Base-by-base conservation (phyloP, 2,329 filamentous ascomycete species). In the Ophiognomonia clavigignenti-juglandacearum region DNA sequence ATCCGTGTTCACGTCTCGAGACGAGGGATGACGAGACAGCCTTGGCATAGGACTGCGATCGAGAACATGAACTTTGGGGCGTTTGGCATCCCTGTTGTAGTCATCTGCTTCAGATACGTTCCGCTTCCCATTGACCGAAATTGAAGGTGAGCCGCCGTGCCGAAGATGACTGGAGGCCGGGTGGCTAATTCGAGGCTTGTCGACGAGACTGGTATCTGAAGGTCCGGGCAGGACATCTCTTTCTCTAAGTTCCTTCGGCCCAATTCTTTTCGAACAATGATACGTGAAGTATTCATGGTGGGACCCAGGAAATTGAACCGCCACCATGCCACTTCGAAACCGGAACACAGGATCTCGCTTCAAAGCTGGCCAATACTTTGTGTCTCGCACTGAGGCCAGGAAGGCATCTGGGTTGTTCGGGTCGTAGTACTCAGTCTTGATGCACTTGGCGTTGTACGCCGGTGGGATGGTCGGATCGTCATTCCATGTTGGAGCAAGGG, bases 391-490 rank as follows among this genome's bases (percentile, higher is more conserved):
- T 22, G 67, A 66, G 23, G 62, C 58, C n/a, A 53, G 57, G 53
- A 72, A 76, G 13, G 71, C 67, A 24, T 67, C 63, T 16, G 64
- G 49, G 48, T 74, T 71, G 16, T 70, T 64, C 27, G 66, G 63
- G 19, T 62, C 66, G 44, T 70, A 68, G 53, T 68, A 75, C 20
- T 66, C 62, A 3, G 73, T 75, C 36, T 68, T 66, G 39, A 74
- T 65, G 45, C 64, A 66, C 18, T 63, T 63, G 11, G 70, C 65
- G 52, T 71, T 64, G 56, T 67, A 70, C 5, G 69, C 63, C 16
- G 67, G 67, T 22, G 73, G 69, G 32, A 74, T 67, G 26, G 74
- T 68, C 7, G 72, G 65, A 14, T 70, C 66, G 18, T 73, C 70
- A 32, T 62, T 68, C 49, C 71, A 75, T 16, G 61, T 59, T 14